Percentiles rank a stretch among this genome's conserved stretches.
Conservation (phyloP, 371 early-diverging fungal genomes). For the Sporodiniella umbellata region DNA sequence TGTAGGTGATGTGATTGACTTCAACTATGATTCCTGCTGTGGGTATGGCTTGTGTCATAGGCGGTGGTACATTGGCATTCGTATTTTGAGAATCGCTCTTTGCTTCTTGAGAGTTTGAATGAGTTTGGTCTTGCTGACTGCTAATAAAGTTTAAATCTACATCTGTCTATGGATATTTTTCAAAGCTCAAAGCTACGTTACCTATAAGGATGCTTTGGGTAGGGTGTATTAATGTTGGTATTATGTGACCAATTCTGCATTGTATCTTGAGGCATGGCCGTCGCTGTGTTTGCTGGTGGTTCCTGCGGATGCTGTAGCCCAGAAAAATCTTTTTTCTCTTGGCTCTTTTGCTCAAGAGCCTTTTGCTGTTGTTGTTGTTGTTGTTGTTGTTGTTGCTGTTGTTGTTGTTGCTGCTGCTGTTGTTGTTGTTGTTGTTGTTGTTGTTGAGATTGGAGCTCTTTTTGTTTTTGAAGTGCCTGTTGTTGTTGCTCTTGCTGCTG, state of each 20-base stretch:
- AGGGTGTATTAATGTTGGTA: background rate
- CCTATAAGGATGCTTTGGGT: background rate
- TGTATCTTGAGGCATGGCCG: slow-evolving; percentile 1
- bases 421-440: slow-evolving; percentile 3
- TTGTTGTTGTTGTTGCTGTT: background rate
- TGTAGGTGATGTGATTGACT: slow-evolving; percentile 42
- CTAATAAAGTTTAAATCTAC: no score
- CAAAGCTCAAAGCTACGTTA: no score
- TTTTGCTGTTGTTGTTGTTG: slow-evolving; percentile 2
- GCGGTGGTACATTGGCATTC: background rate
- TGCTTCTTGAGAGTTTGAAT: no score
- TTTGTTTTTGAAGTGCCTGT: background rate
- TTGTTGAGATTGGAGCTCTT: background rate
- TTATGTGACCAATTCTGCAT: background rate
- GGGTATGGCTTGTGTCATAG: slow-evolving; percentile 7
- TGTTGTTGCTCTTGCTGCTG: slow-evolving; percentile 1
- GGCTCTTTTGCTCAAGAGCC: background rate
- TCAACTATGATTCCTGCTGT: slow-evolving; percentile 39
- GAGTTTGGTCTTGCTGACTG: background rate
- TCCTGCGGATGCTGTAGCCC: background rate
- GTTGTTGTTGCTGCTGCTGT: background rate
- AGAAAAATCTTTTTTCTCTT: background rate
- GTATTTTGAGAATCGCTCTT: no score
- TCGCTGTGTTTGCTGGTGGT: background rate
- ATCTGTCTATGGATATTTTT: no score